Conservation (phyloP, 805 yeast genomes). For the Maudiozyma pseudohumilis region DNA sequence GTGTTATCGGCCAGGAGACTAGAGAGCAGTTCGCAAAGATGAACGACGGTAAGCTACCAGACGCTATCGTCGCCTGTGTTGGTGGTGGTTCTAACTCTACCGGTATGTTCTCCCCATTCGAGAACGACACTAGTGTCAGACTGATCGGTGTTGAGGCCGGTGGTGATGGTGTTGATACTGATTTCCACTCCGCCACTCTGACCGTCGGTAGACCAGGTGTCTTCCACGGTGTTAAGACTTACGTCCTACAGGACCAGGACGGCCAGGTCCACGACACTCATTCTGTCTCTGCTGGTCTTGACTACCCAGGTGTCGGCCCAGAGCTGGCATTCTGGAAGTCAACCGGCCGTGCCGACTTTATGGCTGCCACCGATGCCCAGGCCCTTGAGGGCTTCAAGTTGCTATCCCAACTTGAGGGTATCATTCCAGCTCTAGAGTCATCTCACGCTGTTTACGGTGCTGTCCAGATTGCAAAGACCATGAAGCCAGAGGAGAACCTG, state of each 20-base stretch:
- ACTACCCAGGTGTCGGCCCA: constrained; percentile 99
- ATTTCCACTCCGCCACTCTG: constrained; percentile 87
- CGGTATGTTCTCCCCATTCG: constrained; percentile 93
- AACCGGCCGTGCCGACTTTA: constrained; percentile 81
- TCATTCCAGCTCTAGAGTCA: constrained; percentile 95
- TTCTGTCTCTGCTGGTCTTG: constrained; percentile 96
- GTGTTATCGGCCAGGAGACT: constrained; percentile 91
- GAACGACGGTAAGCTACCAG: constrained; percentile 78
- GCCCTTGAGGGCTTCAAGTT: constrained; percentile 85
- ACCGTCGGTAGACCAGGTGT: constrained; percentile 96
- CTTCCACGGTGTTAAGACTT: constrained; percentile 94
- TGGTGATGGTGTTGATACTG: constrained; percentile 90
- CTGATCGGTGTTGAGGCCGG: constrained; percentile 97
- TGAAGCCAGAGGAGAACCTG: constrained; percentile 69
- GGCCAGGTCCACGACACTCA: constrained; percentile 98
- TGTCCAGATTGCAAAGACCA: constrained; percentile 71
- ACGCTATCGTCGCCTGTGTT: constrained; percentile 94
- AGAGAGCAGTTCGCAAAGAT: constrained; percentile 77
- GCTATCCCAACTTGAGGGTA: constrained; percentile 90
- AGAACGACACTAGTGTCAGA: constrained; percentile 64
- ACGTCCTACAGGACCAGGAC: constrained; percentile 79
- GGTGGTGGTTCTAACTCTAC: constrained; percentile 98
- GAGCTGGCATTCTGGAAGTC: constrained; percentile 93
- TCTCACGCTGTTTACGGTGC: constrained; percentile 96
- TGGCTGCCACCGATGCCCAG: constrained; percentile 92